Evolutionary conservation across 139 green algal species (phyloP).

Genomic region (Mesotaenium endlicherianum): DNA sequence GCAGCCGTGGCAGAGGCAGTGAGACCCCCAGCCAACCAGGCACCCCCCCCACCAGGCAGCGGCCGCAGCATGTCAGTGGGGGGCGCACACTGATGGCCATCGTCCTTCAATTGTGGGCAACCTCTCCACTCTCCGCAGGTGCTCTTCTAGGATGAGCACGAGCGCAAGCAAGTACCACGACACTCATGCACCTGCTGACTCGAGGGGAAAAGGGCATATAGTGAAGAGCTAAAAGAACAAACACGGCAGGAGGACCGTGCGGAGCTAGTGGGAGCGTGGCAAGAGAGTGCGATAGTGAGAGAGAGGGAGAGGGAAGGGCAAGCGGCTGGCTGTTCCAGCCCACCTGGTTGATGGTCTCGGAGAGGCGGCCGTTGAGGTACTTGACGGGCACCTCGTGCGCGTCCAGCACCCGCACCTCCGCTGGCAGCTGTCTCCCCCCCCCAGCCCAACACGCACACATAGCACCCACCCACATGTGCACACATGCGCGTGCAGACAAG

Average conservation of each 20-base stretch:
- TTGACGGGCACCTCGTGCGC: conserved; percentile 14
- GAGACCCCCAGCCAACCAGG: neutral
- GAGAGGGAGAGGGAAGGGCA: neutral
- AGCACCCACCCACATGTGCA: too few relatives aligned
- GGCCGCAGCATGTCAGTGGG: neutral
- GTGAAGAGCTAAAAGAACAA: neutral
- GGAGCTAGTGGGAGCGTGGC: neutral
- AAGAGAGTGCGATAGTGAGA: neutral
- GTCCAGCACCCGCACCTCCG: neutral
- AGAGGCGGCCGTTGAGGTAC: conserved; percentile 5
- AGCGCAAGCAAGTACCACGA: too few relatives aligned
- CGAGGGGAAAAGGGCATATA: neutral
- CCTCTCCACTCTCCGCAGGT: too few relatives aligned
- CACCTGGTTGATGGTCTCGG: conserved; percentile 12
- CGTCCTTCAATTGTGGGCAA: too few relatives aligned
- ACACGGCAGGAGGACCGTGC: neutral
- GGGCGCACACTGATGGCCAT: too few relatives aligned
- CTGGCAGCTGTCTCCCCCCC: neutral
- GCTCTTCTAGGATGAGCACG: too few relatives aligned
- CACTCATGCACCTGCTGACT: too few relatives aligned
- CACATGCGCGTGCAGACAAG: too few relatives aligned
- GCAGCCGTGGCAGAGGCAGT: conserved; percentile 1
- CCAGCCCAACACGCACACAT: too few relatives aligned
- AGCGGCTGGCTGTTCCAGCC: neutral
- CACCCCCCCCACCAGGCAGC: neutral